phyloP scores from a whole-genome alignment of 139 green algal species.

The Chloropicon primus region DNA sequence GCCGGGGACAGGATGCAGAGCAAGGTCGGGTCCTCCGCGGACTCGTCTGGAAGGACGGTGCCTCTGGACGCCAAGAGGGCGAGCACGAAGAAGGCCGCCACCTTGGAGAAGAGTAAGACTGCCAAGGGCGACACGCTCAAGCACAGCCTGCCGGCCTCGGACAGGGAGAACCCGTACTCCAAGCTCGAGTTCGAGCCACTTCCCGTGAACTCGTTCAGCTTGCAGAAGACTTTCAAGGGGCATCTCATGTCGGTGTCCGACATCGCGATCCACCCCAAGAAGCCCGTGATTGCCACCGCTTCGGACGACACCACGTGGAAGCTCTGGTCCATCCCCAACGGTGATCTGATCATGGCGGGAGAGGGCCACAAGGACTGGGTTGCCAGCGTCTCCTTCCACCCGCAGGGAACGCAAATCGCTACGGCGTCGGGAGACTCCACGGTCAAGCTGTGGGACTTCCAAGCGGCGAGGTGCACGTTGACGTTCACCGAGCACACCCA shows the following conservation, averaged over 20 bases:
- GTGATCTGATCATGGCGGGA: constrained; percentile 23
- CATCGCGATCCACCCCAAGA: constrained; percentile 62
- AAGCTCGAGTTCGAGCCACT: constrained; percentile 29
- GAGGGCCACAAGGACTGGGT: constrained; percentile 52
- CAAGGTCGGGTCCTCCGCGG: background rate
- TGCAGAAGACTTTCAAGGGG: constrained; percentile 62
- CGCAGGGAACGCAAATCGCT: constrained; percentile 24
- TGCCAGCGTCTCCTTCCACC: constrained; percentile 59
- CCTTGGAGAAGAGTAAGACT: constrained; percentile 1
- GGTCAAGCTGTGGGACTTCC: constrained; percentile 73
- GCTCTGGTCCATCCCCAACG: constrained; percentile 44
- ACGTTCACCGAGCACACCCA: constrained; percentile 71
- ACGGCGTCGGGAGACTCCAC: constrained; percentile 25
- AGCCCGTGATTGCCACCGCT: constrained; percentile 60
- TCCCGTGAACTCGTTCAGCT: constrained; percentile 29
- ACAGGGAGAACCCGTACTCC: constrained; percentile 33
- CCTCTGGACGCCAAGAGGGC: constrained; percentile 1
- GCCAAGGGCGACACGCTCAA: background rate
- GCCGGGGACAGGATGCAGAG: background rate
- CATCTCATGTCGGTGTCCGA: constrained; percentile 32
- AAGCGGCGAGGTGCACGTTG: constrained; percentile 50
- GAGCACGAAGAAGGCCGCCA: background rate
- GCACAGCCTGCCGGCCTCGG: background rate
- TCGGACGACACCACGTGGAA: constrained; percentile 67
- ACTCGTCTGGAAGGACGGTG: background rate